Base-by-base conservation (phyloP, 2,329 filamentous ascomycete species). In the Paramyrothecium roridum region DNA sequence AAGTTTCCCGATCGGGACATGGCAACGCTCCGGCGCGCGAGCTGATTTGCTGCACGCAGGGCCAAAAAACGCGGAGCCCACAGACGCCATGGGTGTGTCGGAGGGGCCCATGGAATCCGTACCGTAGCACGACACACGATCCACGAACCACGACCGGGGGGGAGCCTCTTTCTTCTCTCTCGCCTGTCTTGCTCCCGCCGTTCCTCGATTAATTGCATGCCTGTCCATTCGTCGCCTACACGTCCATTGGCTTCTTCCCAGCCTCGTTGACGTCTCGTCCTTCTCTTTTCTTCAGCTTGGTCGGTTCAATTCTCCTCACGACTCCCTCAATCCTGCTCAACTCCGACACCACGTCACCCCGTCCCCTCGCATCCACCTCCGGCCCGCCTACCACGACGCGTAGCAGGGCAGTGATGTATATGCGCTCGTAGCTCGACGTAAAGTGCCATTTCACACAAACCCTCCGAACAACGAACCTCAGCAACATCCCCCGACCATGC, bases 1-100 rank as follows among this genome's bases (percentile, higher is more conserved):
- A 67, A 66, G 61, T 68, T 71, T 67, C 67, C 67, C 61, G 52
- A 68, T 70, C 62, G 61, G 67, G 68, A 61, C 56, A 58, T 54
- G 57, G 58, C 53, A 60, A 57, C 56, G 58, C 48, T 56, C 58
- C 62, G 58, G 60, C 57, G 64, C 69, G 69, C 61, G 65, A 62
- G 59, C 58, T 65, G 65, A 70, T 71, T 71, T 66, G 67, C 48
- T 58, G 59, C 53, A 58, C 52, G 46, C 17, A 57, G 61, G 63
- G 58, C 61, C 54, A 63, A 60, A n/a, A 30, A 30, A 30, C 65
- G 65, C 61, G 63, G 65, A 66, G 64, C 26, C 52, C 37, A 19
- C 37, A 43, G 13, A 43, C 37, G 37, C 37, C 37, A 43, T 43
- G 37, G 37, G 37, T 43, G 37, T 43, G 37, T 30, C 37, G 37